phyloP scores from a whole-genome alignment of 2,329 filamentous ascomycete genomes.

The Keithomyces neogunnii region DNA sequence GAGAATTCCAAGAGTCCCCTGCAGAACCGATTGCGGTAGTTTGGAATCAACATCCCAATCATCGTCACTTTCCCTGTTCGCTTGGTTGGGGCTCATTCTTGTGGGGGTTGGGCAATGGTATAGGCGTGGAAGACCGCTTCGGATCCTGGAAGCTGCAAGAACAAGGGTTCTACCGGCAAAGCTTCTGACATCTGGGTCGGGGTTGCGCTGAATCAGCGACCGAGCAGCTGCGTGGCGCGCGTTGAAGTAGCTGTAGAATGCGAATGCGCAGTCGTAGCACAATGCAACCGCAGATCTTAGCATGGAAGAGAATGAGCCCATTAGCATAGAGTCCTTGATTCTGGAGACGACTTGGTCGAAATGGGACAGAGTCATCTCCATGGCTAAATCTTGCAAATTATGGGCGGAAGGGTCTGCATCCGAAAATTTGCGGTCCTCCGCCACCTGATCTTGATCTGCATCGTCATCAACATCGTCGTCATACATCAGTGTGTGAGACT shows the following conservation, averaged over 20 bases:
- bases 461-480: conserved; percentile 1
- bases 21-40: conserved; percentile 14
- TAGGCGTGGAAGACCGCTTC: conserved; percentile 32
- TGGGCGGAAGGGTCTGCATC: conserved; percentile 7
- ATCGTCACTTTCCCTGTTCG: conserved; percentile 20
- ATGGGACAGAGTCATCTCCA: conserved; percentile 53
- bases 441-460: background rate
- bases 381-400: conserved; percentile 36
- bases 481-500: background rate
- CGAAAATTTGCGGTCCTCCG: background rate
- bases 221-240: conserved; percentile 49
- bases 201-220: conserved; percentile 55
- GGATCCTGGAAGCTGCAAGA: conserved; percentile 43
- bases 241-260: conserved; percentile 54
- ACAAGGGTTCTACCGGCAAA: conserved; percentile 44
- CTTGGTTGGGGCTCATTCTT: conserved; percentile 4
- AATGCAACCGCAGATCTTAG: conserved; percentile 37
- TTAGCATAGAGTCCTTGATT: conserved; percentile 58
- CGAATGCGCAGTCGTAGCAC: conserved; percentile 45
- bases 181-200: conserved; percentile 46
- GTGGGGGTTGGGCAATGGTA: conserved; percentile 28
- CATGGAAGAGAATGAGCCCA: conserved; percentile 45
- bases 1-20: conserved; percentile 38
- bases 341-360: conserved; percentile 69
- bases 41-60: conserved; percentile 12